Evolutionary conservation across 2,329 filamentous ascomycete genomes (phyloP).

Genomic region (Ophiostoma quercus): DNA sequence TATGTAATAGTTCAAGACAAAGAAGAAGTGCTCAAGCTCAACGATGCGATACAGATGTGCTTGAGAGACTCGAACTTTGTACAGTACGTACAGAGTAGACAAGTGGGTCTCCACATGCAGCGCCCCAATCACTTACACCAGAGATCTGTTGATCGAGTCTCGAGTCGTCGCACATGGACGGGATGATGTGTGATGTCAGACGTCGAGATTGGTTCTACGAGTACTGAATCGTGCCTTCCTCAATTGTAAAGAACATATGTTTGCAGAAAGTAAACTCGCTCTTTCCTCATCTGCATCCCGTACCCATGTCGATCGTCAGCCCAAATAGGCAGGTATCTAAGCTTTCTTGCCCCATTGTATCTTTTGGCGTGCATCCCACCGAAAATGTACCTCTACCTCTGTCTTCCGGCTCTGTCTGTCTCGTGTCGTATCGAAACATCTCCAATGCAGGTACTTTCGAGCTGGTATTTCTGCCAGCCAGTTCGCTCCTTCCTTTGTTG

Average conservation of each 20-base stretch:
- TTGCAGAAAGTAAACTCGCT: not conserved
- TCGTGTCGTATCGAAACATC: not conserved
- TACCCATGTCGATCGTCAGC: slow-evolving; percentile 8
- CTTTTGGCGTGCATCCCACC: not conserved
- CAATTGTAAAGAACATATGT: not conserved
- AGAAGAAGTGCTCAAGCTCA: too few species aligned
- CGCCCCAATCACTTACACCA: slow-evolving; percentile 10
- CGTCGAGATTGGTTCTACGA: not conserved
- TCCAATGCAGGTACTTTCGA: not conserved
- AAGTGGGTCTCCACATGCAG: not conserved
- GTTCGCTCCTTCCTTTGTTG: not conserved
- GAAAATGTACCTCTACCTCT: not conserved
- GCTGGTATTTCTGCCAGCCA: not conserved
- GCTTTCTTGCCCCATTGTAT: not conserved
- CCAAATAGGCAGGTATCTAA: slow-evolving; percentile 11
- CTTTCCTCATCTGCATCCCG: not conserved
- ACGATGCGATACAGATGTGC: too few species aligned
- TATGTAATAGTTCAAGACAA: not conserved
- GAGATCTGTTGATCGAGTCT: slow-evolving; percentile 1
- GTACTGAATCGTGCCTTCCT: not conserved
- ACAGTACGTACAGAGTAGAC: not conserved
- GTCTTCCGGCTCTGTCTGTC: not conserved
- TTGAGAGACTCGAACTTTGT: too few species aligned
- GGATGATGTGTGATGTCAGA: not conserved
- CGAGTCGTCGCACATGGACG: not conserved